Conservation (phyloP, 2,329 filamentous ascomycete species). For the Pyricularia sp. region DNA sequence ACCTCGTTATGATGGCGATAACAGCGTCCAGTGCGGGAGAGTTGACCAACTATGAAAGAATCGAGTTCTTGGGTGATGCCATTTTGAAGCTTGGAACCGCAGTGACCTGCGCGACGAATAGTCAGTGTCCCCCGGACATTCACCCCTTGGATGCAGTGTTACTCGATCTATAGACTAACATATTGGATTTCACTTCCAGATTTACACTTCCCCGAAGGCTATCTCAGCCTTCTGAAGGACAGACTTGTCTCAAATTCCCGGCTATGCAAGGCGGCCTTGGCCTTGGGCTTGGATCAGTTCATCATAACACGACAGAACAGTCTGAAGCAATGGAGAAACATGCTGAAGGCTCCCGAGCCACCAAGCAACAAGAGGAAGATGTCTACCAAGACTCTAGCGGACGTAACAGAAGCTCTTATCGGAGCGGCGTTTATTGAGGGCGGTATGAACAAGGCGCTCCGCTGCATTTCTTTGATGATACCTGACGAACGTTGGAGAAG, state of each 20-base stretch:
- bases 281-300: conserved; percentile 59
- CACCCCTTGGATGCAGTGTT: background rate
- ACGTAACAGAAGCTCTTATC: conserved; percentile 79
- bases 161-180: background rate
- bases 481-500: conserved; percentile 45
- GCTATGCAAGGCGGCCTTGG: conserved; percentile 56
- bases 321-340: conserved; percentile 61
- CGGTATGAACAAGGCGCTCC: conserved; percentile 51
- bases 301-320: conserved; percentile 63
- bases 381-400: conserved; percentile 74
- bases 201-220: conserved; percentile 65
- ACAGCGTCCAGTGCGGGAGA: conserved; percentile 53
- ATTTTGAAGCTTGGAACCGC: conserved; percentile 68
- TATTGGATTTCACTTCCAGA: conserved; percentile 28
- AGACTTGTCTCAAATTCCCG: conserved; percentile 64
- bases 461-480: conserved; percentile 59
- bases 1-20: conserved; percentile 59
- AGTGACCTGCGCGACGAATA: conserved; percentile 48
- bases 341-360: conserved; percentile 16
- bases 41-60: conserved; percentile 63
- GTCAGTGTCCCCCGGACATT: conserved; percentile 25
- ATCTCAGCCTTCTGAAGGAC: conserved; percentile 60
- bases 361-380: conserved; percentile 26
- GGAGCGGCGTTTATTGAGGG: conserved; percentile 66
- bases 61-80: conserved; percentile 83